Evolutionary conservation across 1,139 yeast genomes (phyloP), one percentile per base, ranked within the genome.

Genomic region (Suhomyces wounanorum): DNA sequence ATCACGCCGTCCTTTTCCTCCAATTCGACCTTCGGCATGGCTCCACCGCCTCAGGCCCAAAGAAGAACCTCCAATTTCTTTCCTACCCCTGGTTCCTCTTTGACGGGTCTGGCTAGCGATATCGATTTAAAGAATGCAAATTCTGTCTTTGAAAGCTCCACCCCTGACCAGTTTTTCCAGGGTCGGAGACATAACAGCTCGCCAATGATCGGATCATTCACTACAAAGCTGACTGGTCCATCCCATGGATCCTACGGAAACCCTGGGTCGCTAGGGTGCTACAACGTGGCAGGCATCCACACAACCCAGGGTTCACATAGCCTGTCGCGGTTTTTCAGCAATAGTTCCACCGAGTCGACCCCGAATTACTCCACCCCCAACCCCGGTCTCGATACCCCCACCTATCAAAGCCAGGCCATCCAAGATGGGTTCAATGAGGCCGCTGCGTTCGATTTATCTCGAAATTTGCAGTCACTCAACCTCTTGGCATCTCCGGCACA

Each of bases 11-110:
- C 52, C 16, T 44, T 51, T 30, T n/a, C 40, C 13, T 37, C 54
- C 14, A n/a, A 47, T 18, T 46, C 52, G 10, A 35, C 44, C 35
- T 51, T 48, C 35, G 52, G 50, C 9, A 21, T 37, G 36, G 47
- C 37, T 17, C 14, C 40, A 23, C 58, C 52, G 33, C 14, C 58
- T 16, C 52, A 25, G 39, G 21, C 40, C 42, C 59, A 52, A 38
- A 28, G 60, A 23, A 51, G 57, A 43, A 57, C 60, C 8, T 58
- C 61, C 46, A 59, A 58, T 48, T 59, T 59, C 56, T 59, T 59
- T 36, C 62, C 62, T 1, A 38, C 43, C n/a, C 37, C 47, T 7
- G 51, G 43, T 3, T 33, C 43, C 21, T 36, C 45, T n/a, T 26
- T 47, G 25, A 35, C 45, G 16, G 42, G 39, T 14, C 43, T 41